Evolutionary conservation across 2,329 filamentous ascomycete species (phyloP), one percentile per base, ranked within the genome.

Genomic region (Pyrenophora tritici-repentis): DNA sequence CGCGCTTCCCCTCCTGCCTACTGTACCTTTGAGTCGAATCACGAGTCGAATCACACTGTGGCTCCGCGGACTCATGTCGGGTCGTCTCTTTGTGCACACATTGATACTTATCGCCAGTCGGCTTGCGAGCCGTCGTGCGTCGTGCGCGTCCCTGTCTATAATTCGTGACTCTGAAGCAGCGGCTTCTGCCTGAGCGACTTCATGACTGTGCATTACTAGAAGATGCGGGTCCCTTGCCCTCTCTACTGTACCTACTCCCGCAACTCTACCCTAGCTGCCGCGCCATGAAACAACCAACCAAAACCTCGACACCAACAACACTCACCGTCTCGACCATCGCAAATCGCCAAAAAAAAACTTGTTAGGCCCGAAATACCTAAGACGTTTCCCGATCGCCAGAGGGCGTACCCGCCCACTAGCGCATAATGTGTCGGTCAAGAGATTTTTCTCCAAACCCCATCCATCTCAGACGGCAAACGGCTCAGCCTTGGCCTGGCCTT

Each of bases 391-490:
- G 39, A 55, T 52, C 38, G 47, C 47, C 49, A 56, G 42, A 44
- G 44, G 41, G 31, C 17, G 53, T 56, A 49, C 56, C 44, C 50
- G 44, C 53, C 42, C 55, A 60, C 57, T 59, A 59, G 47, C 44
- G 43, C 48, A 61, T 56, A 64, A 29, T 55, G 61, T 64, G 58
- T 56, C 58, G 49, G 52, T 26, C 47, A 54, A 48, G 31, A 55
- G 47, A 51, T 55, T 50, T 45, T 46, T 16, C n/a, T 43, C 17
- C 16, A 22, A 18, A 32, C 20, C 37, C 24, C 14, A 42, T 34
- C 24, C 26, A 47, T 66, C 29, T 52, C 59, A 71, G 40, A 68
- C 52, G 43, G 63, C 55, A 52, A 70, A 71, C 42, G 57, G 46
- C 34, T 70, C 63, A 41, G 53, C 32, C 22, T 46, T 46, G 42